Evolutionary conservation across 352 stramenopile genomes (phyloP).

Genomic region (Phytophthora pseudosyringae): DNA sequence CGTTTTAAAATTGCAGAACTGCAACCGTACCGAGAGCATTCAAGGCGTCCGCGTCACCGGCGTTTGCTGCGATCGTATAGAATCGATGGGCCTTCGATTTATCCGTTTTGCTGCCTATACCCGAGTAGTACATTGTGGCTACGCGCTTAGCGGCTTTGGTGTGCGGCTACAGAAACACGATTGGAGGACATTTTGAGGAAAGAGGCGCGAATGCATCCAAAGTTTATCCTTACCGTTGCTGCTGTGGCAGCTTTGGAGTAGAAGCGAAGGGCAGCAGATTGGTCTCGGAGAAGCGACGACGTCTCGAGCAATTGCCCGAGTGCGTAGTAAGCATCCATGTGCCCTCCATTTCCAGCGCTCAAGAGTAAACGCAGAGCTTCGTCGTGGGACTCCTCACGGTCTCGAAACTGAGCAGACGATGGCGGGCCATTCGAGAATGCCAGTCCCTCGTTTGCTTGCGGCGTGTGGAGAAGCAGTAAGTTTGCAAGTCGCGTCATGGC

Average conservation of each 20-base stretch:
- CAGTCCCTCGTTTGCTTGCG: slow-evolving; percentile 7
- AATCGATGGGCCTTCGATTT: slow-evolving; percentile 59
- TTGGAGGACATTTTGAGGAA: background rate
- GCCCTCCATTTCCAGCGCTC: slow-evolving; percentile 46
- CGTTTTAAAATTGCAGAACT: slow-evolving; percentile 1
- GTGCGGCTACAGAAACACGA: slow-evolving; percentile 38
- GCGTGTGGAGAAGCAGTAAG: slow-evolving; percentile 40
- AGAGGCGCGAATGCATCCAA: background rate
- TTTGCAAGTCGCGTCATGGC: slow-evolving; percentile 67
- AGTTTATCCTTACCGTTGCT: slow-evolving; percentile 20
- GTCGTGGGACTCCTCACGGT: slow-evolving; percentile 65
- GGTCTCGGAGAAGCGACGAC: slow-evolving; percentile 56
- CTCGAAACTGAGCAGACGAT: slow-evolving; percentile 40
- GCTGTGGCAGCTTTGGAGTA: slow-evolving; percentile 61
- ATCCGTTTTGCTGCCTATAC: slow-evolving; percentile 53
- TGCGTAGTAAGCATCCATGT: slow-evolving; percentile 48
- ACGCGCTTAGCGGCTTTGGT: slow-evolving; percentile 56
- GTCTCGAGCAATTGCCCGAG: slow-evolving; percentile 64
- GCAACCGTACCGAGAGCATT: slow-evolving; percentile 64
- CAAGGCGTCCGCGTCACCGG: slow-evolving; percentile 61
- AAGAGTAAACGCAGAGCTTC: slow-evolving; percentile 68
- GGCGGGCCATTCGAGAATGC: background rate
- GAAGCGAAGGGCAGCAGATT: slow-evolving; percentile 59
- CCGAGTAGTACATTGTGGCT: slow-evolving; percentile 69
- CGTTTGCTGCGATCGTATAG: slow-evolving; percentile 61